Percentiles rank a stretch among this genome's conserved stretches.
phyloP scores from a whole-genome alignment of 495 filamentous ascomycete genomes.

The Penicillium ucsense region DNA sequence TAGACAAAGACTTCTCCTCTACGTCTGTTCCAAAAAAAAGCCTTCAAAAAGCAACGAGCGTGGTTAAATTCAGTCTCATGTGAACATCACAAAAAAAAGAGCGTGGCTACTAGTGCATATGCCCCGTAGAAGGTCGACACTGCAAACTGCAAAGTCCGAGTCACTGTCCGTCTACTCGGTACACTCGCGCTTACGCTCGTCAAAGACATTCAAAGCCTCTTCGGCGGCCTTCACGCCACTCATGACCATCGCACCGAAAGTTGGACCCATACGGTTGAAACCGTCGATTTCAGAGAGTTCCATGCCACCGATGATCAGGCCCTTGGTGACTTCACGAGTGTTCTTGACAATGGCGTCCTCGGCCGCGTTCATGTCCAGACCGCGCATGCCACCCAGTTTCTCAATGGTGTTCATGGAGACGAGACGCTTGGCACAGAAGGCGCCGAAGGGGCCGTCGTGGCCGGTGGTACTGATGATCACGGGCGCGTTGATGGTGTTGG shows the following conservation, averaged over 20 bases:
- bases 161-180: slow-evolving; percentile 24
- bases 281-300: slow-evolving; percentile 85
- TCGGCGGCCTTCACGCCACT: slow-evolving; percentile 82
- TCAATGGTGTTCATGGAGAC: slow-evolving; percentile 73
- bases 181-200: slow-evolving; percentile 59
- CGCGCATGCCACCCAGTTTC: slow-evolving; percentile 82
- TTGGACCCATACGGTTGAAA: slow-evolving; percentile 75
- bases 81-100: slow-evolving; percentile 1
- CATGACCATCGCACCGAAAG: slow-evolving; percentile 76
- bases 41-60: no score
- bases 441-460: slow-evolving; percentile 84
- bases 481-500: slow-evolving; percentile 88
- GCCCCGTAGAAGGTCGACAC: no score
- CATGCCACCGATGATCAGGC: slow-evolving; percentile 88
- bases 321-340: slow-evolving; percentile 76
- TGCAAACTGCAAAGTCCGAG: no score
- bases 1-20: no score
- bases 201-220: slow-evolving; percentile 68
- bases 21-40: no score
- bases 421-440: slow-evolving; percentile 77
- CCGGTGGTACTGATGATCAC: slow-evolving; percentile 80
- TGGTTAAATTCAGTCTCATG: no score
- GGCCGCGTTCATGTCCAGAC: slow-evolving; percentile 79
- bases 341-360: slow-evolving; percentile 88
- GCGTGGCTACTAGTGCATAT: neutral